Conservation (phyloP, 2,329 filamentous ascomycete genomes). For the Ophidiomyces ophidiicola region DNA sequence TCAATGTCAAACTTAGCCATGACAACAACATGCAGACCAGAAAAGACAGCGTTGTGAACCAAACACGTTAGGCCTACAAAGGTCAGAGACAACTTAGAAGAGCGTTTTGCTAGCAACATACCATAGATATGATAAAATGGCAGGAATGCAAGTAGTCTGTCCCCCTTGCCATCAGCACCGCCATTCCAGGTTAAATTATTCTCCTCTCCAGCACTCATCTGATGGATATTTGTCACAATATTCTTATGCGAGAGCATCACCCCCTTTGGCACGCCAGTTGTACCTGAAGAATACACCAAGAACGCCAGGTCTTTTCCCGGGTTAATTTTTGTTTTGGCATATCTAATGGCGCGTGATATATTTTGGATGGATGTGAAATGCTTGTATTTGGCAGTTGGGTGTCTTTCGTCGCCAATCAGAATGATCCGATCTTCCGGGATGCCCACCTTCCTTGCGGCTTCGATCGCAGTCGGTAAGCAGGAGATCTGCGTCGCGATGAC, state of each 20-base stretch:
- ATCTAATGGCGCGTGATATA: slow-evolving; percentile 46
- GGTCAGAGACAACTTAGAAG: too few species aligned
- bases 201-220: slow-evolving; percentile 44
- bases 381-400: slow-evolving; percentile 15
- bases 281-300: slow-evolving; percentile 79
- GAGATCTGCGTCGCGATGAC: slow-evolving; percentile 61
- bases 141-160: slow-evolving; percentile 64
- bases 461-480: slow-evolving; percentile 50
- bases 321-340: slow-evolving; percentile 50
- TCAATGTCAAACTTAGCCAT: slow-evolving; percentile 74
- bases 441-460: slow-evolving; percentile 57
- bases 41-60: slow-evolving; percentile 55
- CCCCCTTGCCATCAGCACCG: slow-evolving; percentile 49
- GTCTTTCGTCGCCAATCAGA: slow-evolving; percentile 55
- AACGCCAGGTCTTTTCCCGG: slow-evolving; percentile 66
- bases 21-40: slow-evolving; percentile 54
- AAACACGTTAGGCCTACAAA: slow-evolving; percentile 54
- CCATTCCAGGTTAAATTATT: slow-evolving; percentile 47
- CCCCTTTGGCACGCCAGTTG: slow-evolving; percentile 82
- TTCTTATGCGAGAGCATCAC: slow-evolving; percentile 78
- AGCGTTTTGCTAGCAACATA: slow-evolving; percentile 36
- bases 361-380: slow-evolving; percentile 64
- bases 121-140: slow-evolving; percentile 90
- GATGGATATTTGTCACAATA: slow-evolving; percentile 60
- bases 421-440: slow-evolving; percentile 62